Percentiles rank a stretch among this genome's conserved stretches.
Evolutionary conservation across 306 rosid species (phyloP).

Genomic region (Vigna mungo): DNA sequence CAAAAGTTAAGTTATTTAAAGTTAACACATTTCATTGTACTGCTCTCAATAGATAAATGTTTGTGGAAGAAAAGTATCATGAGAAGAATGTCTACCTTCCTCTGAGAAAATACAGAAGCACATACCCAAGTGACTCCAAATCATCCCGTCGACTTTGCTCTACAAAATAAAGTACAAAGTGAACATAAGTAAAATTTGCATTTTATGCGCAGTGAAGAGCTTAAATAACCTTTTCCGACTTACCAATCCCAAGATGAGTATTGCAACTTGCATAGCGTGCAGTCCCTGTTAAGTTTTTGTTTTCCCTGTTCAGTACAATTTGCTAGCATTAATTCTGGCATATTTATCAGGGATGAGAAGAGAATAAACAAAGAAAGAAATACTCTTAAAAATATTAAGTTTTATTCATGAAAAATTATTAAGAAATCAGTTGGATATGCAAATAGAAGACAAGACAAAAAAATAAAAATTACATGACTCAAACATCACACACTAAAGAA

Average conservation of each 20-base stretch:
- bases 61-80: constrained; percentile 28
- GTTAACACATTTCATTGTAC: constrained; percentile 27
- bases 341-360: constrained; percentile 2
- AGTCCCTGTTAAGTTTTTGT: constrained; percentile 91
- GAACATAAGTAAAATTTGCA: constrained; percentile 12
- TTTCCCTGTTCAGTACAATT: constrained; percentile 62
- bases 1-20: constrained; percentile 37
- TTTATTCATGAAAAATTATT: background rate
- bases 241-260: constrained; percentile 97
- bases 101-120: constrained; percentile 90
- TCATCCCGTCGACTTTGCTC: constrained; percentile 99
- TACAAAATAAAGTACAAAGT: constrained; percentile 48
- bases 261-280: constrained; percentile 98
- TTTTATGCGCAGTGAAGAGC: background rate
- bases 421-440: background rate
- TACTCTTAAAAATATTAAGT: constrained; percentile 8
- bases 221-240: constrained; percentile 41
- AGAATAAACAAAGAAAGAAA: constrained; percentile 2
- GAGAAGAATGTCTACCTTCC: constrained; percentile 72
- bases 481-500: background rate
- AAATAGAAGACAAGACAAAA: background rate
- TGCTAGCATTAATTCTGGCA: constrained; percentile 9
- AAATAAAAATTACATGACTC: background rate
- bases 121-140: constrained; percentile 97
- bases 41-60: constrained; percentile 24